A percentile compares a stretch with the other conserved stretches of the same genome.
phyloP scores from a whole-genome alignment of 371 early-diverging fungal genomes.

The Quaeritorhiza haematococci region DNA sequence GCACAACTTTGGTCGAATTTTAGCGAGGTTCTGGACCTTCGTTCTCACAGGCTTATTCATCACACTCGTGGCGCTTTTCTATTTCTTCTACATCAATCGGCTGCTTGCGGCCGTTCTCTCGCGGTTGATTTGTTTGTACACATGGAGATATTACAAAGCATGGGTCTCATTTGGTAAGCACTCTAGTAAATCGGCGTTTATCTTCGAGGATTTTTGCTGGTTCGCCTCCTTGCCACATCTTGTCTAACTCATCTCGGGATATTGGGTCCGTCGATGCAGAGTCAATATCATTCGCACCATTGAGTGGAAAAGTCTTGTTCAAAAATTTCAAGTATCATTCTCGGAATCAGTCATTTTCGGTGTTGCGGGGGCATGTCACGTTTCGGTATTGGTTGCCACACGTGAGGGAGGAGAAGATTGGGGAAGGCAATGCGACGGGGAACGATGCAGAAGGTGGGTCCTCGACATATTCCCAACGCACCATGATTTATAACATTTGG shows the following conservation, averaged over 20 bases:
- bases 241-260: too few species aligned
- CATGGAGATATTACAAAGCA: conserved; percentile 66
- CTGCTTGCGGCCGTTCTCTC: conserved; percentile 60
- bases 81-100: conserved; percentile 72
- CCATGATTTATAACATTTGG: too few species aligned
- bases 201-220: too few species aligned
- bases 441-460: too few species aligned
- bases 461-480: too few species aligned
- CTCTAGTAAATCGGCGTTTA: too few species aligned
- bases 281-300: conserved; percentile 66
- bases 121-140: conserved; percentile 61
- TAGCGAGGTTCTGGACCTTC: too few species aligned
- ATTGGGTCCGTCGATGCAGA: too few species aligned
- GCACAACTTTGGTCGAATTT: conserved; percentile 38
- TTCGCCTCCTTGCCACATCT: too few species aligned
- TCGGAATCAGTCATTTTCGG: conserved; percentile 64
- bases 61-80: conserved; percentile 67
- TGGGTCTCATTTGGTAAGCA: conserved; percentile 68
- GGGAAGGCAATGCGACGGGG: not conserved
- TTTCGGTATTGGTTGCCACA: conserved; percentile 71
- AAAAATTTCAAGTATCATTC: conserved; percentile 71
- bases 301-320: conserved; percentile 78
- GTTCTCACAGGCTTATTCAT: conserved; percentile 65
- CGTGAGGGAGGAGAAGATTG: conserved; percentile 53
- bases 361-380: conserved; percentile 74